Percentiles rank a stretch among this genome's conserved stretches.
Conservation (phyloP, 192 early-diverging fungal genomes). For the Umbelopsis vinacea region DNA sequence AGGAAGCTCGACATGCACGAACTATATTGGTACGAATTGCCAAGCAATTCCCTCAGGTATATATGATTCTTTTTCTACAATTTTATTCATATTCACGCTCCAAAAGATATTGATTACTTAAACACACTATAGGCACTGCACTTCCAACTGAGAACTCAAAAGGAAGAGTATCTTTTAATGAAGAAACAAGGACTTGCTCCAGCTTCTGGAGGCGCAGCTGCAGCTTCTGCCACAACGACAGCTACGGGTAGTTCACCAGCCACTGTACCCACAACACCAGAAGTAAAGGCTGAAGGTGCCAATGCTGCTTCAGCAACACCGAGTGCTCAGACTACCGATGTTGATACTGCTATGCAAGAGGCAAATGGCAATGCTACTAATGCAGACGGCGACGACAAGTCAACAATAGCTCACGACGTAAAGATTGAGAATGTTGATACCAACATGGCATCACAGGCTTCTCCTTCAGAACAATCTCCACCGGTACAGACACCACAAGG, state of each 20-base stretch:
- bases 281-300: constrained; percentile 28
- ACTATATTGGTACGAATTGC: constrained; percentile 92
- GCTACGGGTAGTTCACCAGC: constrained; percentile 28
- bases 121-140: constrained; percentile 78
- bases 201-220: constrained; percentile 17
- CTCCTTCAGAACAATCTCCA: constrained; percentile 6
- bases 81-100: not conserved
- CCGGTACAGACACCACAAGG: constrained; percentile 12
- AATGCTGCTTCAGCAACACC: constrained; percentile 25
- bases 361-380: constrained; percentile 11
- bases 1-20: constrained; percentile 82
- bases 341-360: constrained; percentile 10
- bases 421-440: constrained; percentile 5
- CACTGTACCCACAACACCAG: constrained; percentile 26
- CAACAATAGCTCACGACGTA: not conserved
- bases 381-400: constrained; percentile 9
- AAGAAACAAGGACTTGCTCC: constrained; percentile 55
- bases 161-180: constrained; percentile 80
- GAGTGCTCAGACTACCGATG: constrained; percentile 4
- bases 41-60: constrained; percentile 87
- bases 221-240: constrained; percentile 8
- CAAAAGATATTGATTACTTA: not conserved
- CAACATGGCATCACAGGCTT: constrained; percentile 13
- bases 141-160: constrained; percentile 91
- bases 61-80: not conserved